Evolutionary conservation across 73 alveolate genomes (phyloP), one percentile per base, ranked within the genome.

Genomic region (Tetrahymena malaccensis): DNA sequence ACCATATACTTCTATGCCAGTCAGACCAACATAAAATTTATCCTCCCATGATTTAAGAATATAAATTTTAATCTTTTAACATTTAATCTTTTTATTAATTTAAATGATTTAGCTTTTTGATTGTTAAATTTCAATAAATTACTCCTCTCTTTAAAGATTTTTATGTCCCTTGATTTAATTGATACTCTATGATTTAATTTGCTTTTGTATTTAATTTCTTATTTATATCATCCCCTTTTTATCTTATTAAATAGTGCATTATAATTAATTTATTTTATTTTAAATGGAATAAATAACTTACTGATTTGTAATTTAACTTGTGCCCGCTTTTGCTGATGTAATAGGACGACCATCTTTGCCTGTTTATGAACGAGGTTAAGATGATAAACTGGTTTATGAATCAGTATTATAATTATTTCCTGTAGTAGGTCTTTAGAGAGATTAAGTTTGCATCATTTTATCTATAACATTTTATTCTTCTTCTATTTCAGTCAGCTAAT

Each of bases 1-100:
- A 85, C 98, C 99, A 84, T 85, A 95, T 12, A 98, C 96, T 93
- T 98, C 98, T 9, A 98, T 21, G 38, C 99, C 99, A 40, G 98
- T 97, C n/a, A 97, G 93, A 9, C 99, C 99, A 7, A 97, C 98
- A 96, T 97, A 97, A 43, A 94, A 96, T 55, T 96, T 83, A 97
- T 97, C 99, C 44, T 98, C 99, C 98, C 98, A 97, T 38, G 98
- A 94, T 57, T 95, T 96, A 6, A 93, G 44, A n/a, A 97, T 94
- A 70, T 85, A 55, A 31, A 97, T 85, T 85, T 96, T 94, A 11
- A 97, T 16, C 13, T 85, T 94, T 96, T 97, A 83, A 35, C 99
- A 98, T 34, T 34, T 93, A 35, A 94, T 55, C 94, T 55, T 94
- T 95, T 38, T 34, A 84, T 31, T 22, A 35, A 31, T 35, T 35